Evolutionary conservation across 768 basidiomycete species (phyloP).

Genomic region (Candolleomyces eurysporus): DNA sequence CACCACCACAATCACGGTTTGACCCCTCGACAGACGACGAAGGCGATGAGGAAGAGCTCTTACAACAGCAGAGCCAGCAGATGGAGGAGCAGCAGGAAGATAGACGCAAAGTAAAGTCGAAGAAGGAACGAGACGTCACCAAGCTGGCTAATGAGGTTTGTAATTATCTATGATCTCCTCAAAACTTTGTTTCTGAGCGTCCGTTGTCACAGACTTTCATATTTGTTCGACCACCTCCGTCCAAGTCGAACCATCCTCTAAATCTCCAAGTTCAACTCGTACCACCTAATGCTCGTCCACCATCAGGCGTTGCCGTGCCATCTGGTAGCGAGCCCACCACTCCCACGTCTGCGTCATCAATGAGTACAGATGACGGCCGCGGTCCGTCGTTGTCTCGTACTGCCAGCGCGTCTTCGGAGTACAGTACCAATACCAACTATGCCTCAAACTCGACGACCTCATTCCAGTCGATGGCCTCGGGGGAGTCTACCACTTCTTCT

Average conservation of each 20-base stretch:
- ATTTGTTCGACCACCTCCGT: constrained; percentile 86
- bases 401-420: constrained; percentile 50
- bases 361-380: constrained; percentile 36
- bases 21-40: constrained; percentile 30
- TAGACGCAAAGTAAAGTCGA: constrained; percentile 12
- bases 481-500: constrained; percentile 12
- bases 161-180: background rate
- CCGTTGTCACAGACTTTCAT: constrained; percentile 69
- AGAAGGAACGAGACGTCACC: constrained; percentile 21
- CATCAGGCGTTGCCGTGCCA: constrained; percentile 23
- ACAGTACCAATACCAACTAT: constrained; percentile 27
- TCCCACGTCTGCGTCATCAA: constrained; percentile 26
- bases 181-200: background rate
- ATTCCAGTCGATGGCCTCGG: constrained; percentile 34
- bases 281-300: constrained; percentile 55
- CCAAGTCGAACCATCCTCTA: constrained; percentile 80
- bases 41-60: constrained; percentile 21
- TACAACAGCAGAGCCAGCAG: constrained; percentile 10
- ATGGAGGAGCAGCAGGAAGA: constrained; percentile 10
- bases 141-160: constrained; percentile 30
- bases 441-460: constrained; percentile 36
- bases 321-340: constrained; percentile 16
- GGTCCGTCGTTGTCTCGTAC: constrained; percentile 25
- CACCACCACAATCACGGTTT: constrained; percentile 19
- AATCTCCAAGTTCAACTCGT: constrained; percentile 93